Evolutionary conservation across 129 eudicot species (phyloP).

Genomic region (Flaveria bidentis): DNA sequence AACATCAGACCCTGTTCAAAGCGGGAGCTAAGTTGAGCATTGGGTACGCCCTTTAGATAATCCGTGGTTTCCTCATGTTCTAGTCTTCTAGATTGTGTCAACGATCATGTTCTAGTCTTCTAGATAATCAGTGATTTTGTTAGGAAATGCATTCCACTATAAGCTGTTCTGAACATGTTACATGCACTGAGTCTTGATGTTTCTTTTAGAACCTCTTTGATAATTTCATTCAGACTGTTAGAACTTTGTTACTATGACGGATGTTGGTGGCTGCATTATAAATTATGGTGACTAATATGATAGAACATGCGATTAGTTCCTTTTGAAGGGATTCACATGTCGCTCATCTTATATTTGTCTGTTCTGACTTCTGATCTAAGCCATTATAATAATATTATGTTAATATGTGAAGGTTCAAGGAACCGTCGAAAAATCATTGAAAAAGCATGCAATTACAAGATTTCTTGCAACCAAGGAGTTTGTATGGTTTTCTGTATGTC

Average conservation of each 20-base stretch:
- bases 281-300: not conserved
- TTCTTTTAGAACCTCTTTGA: slow-evolving; percentile 7
- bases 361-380: not conserved
- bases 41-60: not conserved
- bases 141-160: slow-evolving; percentile 7
- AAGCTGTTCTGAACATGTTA: not conserved
- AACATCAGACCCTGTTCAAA: not conserved
- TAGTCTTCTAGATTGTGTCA: not conserved
- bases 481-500: slow-evolving; percentile 75
- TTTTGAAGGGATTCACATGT: not conserved
- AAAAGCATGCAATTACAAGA: slow-evolving; percentile 63
- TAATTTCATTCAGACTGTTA: not conserved
- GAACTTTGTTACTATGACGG: not conserved
- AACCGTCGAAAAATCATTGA: slow-evolving; percentile 53
- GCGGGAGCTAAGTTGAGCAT: too few relatives aligned
- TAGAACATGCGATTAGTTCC: not conserved
- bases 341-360: slow-evolving; percentile 14
- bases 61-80: not conserved
- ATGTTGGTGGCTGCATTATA: not conserved
- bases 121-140: not conserved
- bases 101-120: not conserved
- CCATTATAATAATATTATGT: not conserved
- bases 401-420: slow-evolving; percentile 59
- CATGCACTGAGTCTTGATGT: not conserved
- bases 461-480: slow-evolving; percentile 80